phyloP scores from a whole-genome alignment of 1,284 basidiomycete genomes.

The Hymenochaete sp. region DNA sequence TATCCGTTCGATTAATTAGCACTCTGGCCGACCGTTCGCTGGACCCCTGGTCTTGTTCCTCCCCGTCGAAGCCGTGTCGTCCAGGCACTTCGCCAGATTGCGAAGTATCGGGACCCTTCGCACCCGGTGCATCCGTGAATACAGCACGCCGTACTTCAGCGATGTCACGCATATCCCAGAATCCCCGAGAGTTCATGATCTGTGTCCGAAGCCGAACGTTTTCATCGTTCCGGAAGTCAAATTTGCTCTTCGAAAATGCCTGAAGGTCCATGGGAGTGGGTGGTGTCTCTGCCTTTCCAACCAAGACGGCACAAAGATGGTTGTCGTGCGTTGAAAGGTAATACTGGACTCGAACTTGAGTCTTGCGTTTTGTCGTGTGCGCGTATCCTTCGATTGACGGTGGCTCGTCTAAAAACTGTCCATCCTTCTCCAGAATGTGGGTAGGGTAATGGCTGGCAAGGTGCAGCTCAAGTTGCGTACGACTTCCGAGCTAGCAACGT shows the following conservation, averaged over 20 bases:
- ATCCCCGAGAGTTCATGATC: conserved; percentile 55
- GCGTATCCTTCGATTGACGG: conserved; percentile 74
- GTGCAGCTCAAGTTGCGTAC: conserved; percentile 63
- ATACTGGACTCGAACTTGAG: conserved; percentile 48
- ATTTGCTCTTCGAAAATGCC: conserved; percentile 22
- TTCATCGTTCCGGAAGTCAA: conserved; percentile 41
- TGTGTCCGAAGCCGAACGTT: conserved; percentile 56
- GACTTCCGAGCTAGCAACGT: conserved; percentile 34
- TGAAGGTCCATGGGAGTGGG: conserved; percentile 47
- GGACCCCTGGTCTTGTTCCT: conserved; percentile 16
- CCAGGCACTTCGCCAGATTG: conserved; percentile 18
- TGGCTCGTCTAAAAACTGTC: conserved; percentile 56
- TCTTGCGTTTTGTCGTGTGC: conserved; percentile 57
- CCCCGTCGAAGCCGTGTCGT: conserved; percentile 28
- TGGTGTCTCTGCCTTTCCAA: conserved; percentile 56
- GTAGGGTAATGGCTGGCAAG: conserved; percentile 58
- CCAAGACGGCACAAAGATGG: conserved; percentile 54
- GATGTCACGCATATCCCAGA: conserved; percentile 62
- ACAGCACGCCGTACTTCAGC: conserved; percentile 55
- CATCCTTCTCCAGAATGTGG: conserved; percentile 45
- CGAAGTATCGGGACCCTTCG: neutral
- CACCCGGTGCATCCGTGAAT: conserved; percentile 24
- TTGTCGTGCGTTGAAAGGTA: conserved; percentile 73
- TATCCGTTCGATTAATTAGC: conserved; percentile 33
- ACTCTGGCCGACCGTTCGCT: conserved; percentile 30